Evolutionary conservation across 2,329 filamentous ascomycete species (phyloP), one percentile per base, ranked within the genome.

Genomic region (Emmonsiellopsis sp.): DNA sequence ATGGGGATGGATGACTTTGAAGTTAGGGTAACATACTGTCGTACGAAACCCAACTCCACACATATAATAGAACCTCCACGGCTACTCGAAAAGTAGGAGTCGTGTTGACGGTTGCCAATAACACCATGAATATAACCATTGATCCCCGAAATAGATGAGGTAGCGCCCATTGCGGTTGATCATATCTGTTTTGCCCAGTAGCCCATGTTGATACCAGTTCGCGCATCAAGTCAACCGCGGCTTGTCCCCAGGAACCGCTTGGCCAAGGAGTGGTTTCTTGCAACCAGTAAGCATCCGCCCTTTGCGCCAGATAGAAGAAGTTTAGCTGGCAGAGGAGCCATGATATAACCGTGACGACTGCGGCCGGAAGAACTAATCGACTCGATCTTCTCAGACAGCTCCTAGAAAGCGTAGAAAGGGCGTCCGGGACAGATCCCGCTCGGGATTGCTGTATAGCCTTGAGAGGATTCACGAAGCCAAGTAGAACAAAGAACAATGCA

Each of bases 401-500:
- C 57, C 75, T 77, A 53, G 78, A 75, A 57, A 85, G 74, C 40
- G 77, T 74, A 17, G 63, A 69, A 57, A 81, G 77, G 10, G 80
- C 79, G 1, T 71, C 72, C 42, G 79, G 74, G 53, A 75, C 73
- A 58, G 79, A 74, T 50, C 79, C 80, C 34, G 77, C 69, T 51
- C 78, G 75, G 61, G 72, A 77, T 50, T 79, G 75, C 52, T 75
- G 74, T 55, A 84, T 75, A 13, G 81, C 79, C 61, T 83, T 83
- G 51, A 84, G 72, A 3, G 79, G 77, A 67, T 82, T 84, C 50
- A 84, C 81, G 60, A 83, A 84, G 53, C 81, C 81, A 21, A 82
- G 81, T 40, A 84, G 80, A 46, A 86, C 74, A 61, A 83, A 78
- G 67, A 86, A 85, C 57, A 85, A 81, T 11, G 81, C 78, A 2